These are phyloP conservation scores for Sparassis latifolia DNA, from an alignment of 1,284 basidiomycete species.

Conservation along the genomic window DNA sequence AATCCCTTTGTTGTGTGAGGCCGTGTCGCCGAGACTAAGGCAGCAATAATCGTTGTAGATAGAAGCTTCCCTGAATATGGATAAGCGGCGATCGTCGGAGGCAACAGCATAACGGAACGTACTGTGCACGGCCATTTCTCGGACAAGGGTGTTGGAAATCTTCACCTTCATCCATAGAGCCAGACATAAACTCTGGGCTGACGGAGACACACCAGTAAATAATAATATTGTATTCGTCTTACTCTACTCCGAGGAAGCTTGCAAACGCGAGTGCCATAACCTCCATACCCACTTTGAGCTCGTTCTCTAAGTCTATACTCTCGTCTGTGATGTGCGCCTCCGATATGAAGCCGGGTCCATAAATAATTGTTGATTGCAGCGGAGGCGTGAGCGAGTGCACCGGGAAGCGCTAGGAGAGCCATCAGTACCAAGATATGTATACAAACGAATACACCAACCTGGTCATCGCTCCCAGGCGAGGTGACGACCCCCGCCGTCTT, in stretches of 20 bases:
- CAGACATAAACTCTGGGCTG: too few species aligned
- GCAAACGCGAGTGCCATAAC: slow-evolving; percentile 9
- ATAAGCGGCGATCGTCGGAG: too few species aligned
- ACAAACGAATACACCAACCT: slow-evolving; percentile 1
- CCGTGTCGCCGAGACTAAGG: too few species aligned
- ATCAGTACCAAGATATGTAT: neutral
- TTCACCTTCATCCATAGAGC: too few species aligned
- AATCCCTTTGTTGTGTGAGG: too few species aligned
- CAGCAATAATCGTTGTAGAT: too few species aligned
- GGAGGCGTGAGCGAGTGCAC: slow-evolving; percentile 6
- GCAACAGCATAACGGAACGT: too few species aligned
- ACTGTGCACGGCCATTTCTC: too few species aligned
- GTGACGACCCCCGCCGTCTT: slow-evolving; percentile 6
- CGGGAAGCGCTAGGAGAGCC: slow-evolving; percentile 5
- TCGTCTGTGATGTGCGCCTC: slow-evolving; percentile 8
- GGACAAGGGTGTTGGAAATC: too few species aligned
- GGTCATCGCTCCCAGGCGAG: slow-evolving; percentile 9
- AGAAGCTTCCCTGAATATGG: too few species aligned
- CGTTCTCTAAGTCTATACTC: slow-evolving; percentile 8
- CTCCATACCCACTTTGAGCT: slow-evolving; percentile 9
- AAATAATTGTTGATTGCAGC: slow-evolving; percentile 4
- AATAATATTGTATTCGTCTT: neutral
- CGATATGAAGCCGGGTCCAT: slow-evolving; percentile 8
- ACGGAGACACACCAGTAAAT: too few species aligned
- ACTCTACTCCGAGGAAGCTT: slow-evolving; percentile 4